Percentiles rank a stretch among this genome's conserved stretches.
These are phyloP conservation scores for Lichtheimia ramosa DNA, from an alignment of 371 early-diverging fungal genomes.

Conservation along the genomic window DNA sequence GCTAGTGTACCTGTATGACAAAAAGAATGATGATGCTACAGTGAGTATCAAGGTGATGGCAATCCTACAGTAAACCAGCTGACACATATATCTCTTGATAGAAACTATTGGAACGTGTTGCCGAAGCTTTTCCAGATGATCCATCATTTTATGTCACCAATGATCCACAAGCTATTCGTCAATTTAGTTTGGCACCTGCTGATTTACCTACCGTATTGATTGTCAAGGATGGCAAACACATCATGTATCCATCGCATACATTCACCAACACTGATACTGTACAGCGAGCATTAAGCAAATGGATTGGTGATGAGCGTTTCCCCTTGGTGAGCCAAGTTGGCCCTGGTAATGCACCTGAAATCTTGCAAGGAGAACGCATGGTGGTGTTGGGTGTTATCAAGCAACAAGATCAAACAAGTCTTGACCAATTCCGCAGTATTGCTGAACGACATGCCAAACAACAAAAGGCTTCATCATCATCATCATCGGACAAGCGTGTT, in stretches of 20 bases:
- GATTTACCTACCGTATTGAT: slow-evolving; percentile 36
- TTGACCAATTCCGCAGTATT: slow-evolving; percentile 22
- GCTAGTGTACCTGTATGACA: slow-evolving; percentile 32
- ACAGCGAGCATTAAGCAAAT: slow-evolving; percentile 20
- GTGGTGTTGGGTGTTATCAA: slow-evolving; percentile 31
- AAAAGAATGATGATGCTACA: slow-evolving; percentile 12
- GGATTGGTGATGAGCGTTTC: slow-evolving; percentile 42
- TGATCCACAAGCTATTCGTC: slow-evolving; percentile 25
- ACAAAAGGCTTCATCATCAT: slow-evolving; percentile 7
- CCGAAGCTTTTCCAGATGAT: slow-evolving; percentile 19
- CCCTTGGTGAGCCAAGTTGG: slow-evolving; percentile 35
- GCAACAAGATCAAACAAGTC: slow-evolving; percentile 12
- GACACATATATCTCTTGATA: neutral
- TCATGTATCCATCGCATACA: slow-evolving; percentile 23
- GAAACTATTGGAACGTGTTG: slow-evolving; percentile 27
- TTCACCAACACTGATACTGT: slow-evolving; percentile 25
- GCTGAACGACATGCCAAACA: slow-evolving; percentile 9
- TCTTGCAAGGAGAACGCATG: slow-evolving; percentile 28
- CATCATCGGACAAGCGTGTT: slow-evolving; percentile 7
- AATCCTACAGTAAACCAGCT: neutral
- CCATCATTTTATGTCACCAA: slow-evolving; percentile 33
- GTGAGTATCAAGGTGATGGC: slow-evolving; percentile 6
- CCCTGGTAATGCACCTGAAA: slow-evolving; percentile 29
- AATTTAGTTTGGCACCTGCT: slow-evolving; percentile 18
- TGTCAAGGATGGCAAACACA: slow-evolving; percentile 31